These are phyloP conservation scores for Huntiella moniliformis DNA, from an alignment of 2,329 filamentous ascomycete species.

Conservation along the genomic window DNA sequence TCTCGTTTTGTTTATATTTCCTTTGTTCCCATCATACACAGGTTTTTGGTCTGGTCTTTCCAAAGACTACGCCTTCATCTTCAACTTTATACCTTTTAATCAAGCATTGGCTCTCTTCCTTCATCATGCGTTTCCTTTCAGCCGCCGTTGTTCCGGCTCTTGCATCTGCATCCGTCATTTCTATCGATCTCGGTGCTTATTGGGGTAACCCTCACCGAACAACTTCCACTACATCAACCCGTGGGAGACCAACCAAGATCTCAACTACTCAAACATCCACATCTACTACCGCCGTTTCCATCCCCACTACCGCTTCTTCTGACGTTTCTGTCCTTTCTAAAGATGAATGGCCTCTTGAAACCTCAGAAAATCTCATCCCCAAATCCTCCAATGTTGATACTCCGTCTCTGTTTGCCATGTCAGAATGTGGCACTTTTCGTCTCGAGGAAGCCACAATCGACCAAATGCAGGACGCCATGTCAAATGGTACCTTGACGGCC, in stretches of 20 bases:
- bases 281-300: background rate
- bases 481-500: conserved; percentile 33
- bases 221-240: no score
- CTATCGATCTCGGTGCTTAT: background rate
- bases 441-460: conserved; percentile 55
- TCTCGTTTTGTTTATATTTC: no score
- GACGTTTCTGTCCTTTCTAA: background rate
- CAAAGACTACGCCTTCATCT: background rate
- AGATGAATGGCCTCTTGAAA: background rate
- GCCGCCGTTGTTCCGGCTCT: no score
- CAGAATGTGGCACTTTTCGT: conserved; percentile 35
- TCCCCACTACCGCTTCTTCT: background rate
- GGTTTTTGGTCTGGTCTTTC: no score
- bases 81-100: background rate
- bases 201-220: no score
- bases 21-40: no score
- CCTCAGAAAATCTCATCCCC: conserved; percentile 17
- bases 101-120: background rate
- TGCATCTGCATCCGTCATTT: no score
- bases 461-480: conserved; percentile 41
- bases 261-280: no score
- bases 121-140: background rate
- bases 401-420: conserved; percentile 39
- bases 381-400: conserved; percentile 21
- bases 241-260: no score